These are phyloP conservation scores for Fusarium sp. DNA, from an alignment of 2,329 filamentous ascomycete species.

Conservation along the genomic window DNA sequence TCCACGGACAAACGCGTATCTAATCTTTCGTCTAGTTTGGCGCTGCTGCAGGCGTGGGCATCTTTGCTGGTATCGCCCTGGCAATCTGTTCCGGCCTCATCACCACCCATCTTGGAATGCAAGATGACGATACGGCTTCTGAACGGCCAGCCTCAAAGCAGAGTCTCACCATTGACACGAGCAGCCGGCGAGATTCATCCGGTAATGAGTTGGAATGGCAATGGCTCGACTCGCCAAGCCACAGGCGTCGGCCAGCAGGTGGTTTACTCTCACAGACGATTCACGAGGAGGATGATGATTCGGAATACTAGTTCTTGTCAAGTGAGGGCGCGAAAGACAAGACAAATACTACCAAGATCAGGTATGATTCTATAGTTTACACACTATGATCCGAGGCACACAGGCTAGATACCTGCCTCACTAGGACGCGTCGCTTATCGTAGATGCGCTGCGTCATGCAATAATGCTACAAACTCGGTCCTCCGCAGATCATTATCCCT, in stretches of 20 bases:
- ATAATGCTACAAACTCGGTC: slow-evolving; percentile 17
- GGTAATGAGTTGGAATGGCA: slow-evolving; percentile 53
- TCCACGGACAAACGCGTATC: neutral
- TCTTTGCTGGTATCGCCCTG: slow-evolving; percentile 69
- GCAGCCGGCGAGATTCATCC: slow-evolving; percentile 38
- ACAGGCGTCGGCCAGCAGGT: slow-evolving; percentile 54
- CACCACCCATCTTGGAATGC: slow-evolving; percentile 61
- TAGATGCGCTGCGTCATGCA: slow-evolving; percentile 17
- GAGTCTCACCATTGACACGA: slow-evolving; percentile 18
- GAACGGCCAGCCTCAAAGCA: slow-evolving; percentile 20
- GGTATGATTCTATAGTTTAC: slow-evolving; percentile 17
- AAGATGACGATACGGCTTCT: slow-evolving; percentile 38
- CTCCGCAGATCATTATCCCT: slow-evolving; percentile 12
- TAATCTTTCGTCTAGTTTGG: slow-evolving; percentile 59
- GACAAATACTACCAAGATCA: slow-evolving; percentile 6
- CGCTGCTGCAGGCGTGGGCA: slow-evolving; percentile 74
- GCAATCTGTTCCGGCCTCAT: slow-evolving; percentile 66
- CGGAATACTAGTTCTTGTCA: slow-evolving; percentile 47
- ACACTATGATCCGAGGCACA: slow-evolving; percentile 8
- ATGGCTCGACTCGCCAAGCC: slow-evolving; percentile 50
- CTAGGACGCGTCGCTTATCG: neutral
- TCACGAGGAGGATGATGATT: slow-evolving; percentile 76
- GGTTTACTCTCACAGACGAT: slow-evolving; percentile 74
- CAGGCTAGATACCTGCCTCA: neutral
- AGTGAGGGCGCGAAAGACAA: neutral